Conservation (phyloP, 139 green algal species). For the Chlorella sp. region DNA sequence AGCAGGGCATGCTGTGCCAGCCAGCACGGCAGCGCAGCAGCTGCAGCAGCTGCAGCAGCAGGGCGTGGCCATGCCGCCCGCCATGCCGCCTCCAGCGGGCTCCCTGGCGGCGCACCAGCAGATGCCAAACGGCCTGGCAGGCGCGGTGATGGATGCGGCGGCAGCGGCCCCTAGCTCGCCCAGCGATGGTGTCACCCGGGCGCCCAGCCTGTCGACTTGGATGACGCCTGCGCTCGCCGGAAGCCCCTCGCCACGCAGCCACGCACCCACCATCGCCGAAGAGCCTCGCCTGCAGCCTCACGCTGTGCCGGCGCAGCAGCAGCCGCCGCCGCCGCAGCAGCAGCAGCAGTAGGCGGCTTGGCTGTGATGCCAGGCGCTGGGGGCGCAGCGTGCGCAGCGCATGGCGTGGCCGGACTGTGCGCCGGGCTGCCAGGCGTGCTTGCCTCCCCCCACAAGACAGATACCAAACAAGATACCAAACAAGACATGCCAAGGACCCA, state of each 20-base stretch:
- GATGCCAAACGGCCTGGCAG: constrained; percentile 2
- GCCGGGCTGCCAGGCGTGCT: no score
- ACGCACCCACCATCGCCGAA: background rate
- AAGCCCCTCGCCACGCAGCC: constrained; percentile 34
- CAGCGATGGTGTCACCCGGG: constrained; percentile 12
- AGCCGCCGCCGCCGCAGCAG: no score
- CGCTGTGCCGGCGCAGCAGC: background rate
- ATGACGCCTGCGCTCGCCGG: background rate
- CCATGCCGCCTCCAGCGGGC: constrained; percentile 1
- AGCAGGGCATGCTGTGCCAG: background rate
- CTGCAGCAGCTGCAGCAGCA: background rate
- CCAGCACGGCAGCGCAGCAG: background rate
- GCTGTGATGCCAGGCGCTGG: no score
- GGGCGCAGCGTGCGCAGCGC: no score
- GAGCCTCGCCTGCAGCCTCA: background rate
- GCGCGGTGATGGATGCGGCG: background rate
- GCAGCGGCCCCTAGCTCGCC: background rate
- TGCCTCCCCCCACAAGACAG: no score
- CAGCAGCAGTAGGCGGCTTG: no score
- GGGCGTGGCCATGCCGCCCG: no score
- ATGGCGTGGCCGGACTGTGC: no score
- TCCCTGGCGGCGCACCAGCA: constrained; percentile 49
- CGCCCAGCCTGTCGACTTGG: constrained; percentile 36
- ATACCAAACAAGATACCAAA: no score
- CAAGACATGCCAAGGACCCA: no score